Evolutionary conservation across 371 early-diverging fungal species (phyloP), one percentile per base, ranked within the genome.

Genomic region (Thermomucor indicae-seudaticae): DNA sequence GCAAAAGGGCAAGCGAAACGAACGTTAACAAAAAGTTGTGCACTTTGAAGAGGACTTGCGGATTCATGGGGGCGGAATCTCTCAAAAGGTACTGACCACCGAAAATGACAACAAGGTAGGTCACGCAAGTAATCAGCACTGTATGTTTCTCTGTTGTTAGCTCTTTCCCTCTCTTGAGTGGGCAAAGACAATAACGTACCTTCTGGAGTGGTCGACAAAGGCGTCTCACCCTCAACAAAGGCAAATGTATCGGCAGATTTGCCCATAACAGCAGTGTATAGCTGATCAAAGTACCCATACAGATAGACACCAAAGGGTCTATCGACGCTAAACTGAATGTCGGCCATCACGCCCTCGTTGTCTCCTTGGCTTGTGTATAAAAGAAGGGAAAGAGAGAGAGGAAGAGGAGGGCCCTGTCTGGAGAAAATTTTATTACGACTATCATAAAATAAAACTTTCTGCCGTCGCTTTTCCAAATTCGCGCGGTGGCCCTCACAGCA

Each of bases 1-100:
- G 38, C 37, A 90, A 67, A 34, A 91, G 64, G 5, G 79, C 65
- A 11, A 66, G 73, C 10, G 88, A 89, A 34, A 77, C 74, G 1
- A 79, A 34, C 4, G 88, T 86, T 63, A 91, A 71, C 51, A 85
- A 41, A 29, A 87, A 60, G 70, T 91, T 91, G 72, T 91, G 92
- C 43, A 84, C 24, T 54, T 84, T 81, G 55, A 88, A 87, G 24
- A 82, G 55, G 48, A 64, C 47, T 63, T 83, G 77, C 55, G 84
- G 70, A 52, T 74, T 75, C 51, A 85, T 72, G 19, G 80, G 80
- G 38, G 74, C 62, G 43, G 68, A 64, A 55, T 65, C 64, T 12
- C 51, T 49, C 7, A 40, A 46, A 37, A 88, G 49, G 51, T 65
- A 58, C 51, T 81, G 84, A 4, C 83, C 83, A 42, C 87, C 85